Evolutionary conservation across 2,329 filamentous ascomycete species (phyloP), one percentile per base, ranked within the genome.

Genomic region (Clarireedia homoeocarpa): DNA sequence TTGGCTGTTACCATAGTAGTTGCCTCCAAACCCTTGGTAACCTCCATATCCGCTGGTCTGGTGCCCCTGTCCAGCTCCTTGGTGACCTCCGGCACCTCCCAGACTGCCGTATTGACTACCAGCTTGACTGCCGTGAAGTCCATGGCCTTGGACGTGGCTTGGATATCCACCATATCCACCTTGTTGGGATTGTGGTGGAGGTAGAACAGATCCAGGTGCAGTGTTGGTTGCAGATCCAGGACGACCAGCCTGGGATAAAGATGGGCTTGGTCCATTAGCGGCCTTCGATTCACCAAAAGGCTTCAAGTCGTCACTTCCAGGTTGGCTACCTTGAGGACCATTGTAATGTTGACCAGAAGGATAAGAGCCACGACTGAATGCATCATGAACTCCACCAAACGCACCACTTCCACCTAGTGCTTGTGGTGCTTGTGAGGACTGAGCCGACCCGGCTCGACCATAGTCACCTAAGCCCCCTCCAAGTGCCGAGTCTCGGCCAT

Each of bases 41-140:
- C 70, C 73, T 56, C 68, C 67, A 63, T 71, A 70, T 67, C 77
- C 75, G 66, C 67, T 70, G 60, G 60, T 67, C 59, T 74, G 71
- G 56, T 72, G 72, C 34, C 70, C 73, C 58, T 73, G 73, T 27
- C 69, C 72, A 58, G 58, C 65, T 53, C 70, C 72, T 61, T 76
- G 74, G 60, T 77, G 75, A 45, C 69, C 70, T 46, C 76, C 76
- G 48, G 78, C 72, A 48, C 77, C 77, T 55, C 77, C 77, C 40
- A 81, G 73, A 45, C 62, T 66, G 20, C 64, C 66, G 54, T 71
- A 71, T 56, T 69, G 68, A 56, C 65, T 67, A 17, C 63, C 67
- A 38, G 63, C 59, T 58, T 71, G 69, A 53, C 60, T 67, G 36
- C 66, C 69, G 46, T 71, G 69, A 36, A 70, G 61, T 48, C 61